phyloP scores from a whole-genome alignment of 148 eudicot genomes.

The Hydrangea macrophylla region DNA sequence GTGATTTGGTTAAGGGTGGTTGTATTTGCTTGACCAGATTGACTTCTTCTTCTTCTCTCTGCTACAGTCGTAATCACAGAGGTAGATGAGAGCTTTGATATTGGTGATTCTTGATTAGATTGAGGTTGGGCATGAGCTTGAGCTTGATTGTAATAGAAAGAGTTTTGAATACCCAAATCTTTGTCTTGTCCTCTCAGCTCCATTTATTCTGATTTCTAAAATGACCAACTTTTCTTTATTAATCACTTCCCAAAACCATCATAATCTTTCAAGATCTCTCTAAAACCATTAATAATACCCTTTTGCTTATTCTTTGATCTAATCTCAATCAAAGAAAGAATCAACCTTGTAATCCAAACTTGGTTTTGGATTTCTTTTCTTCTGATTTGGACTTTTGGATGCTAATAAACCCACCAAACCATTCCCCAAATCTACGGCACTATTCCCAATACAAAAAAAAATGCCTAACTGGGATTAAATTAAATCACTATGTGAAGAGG shows the following conservation, averaged over 20 bases:
- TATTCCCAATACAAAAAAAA: slow-evolving; percentile 14
- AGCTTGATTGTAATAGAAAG: not conserved
- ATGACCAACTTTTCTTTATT: not conserved
- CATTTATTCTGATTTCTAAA: slow-evolving; percentile 17
- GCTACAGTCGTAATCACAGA: not conserved
- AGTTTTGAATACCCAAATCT: slow-evolving; percentile 13
- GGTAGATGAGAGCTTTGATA: slow-evolving; percentile 5
- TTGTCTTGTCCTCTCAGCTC: slow-evolving; percentile 25
- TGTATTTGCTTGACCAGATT: not conserved
- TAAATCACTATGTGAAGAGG: too few relatives aligned
- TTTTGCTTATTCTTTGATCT: slow-evolving; percentile 1
- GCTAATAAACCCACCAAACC: slow-evolving; percentile 22
- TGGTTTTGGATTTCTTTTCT: not conserved
- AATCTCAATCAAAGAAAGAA: not conserved
- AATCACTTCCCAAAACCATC: not conserved
- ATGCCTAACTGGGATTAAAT: too few relatives aligned
- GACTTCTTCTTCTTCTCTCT: slow-evolving; percentile 16
- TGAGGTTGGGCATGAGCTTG: too few relatives aligned
- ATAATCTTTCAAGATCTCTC: not conserved
- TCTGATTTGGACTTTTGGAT: slow-evolving; percentile 11
- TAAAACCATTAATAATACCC: not conserved
- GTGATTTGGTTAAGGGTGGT: slow-evolving; percentile 23
- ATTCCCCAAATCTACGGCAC: slow-evolving; percentile 13
- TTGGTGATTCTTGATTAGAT: slow-evolving; percentile 17
- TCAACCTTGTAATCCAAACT: not conserved